Evolutionary conservation across 208 protist genomes (phyloP), one percentile per base, ranked within the genome.

Genomic region (Wallacemonas collosoma): DNA sequence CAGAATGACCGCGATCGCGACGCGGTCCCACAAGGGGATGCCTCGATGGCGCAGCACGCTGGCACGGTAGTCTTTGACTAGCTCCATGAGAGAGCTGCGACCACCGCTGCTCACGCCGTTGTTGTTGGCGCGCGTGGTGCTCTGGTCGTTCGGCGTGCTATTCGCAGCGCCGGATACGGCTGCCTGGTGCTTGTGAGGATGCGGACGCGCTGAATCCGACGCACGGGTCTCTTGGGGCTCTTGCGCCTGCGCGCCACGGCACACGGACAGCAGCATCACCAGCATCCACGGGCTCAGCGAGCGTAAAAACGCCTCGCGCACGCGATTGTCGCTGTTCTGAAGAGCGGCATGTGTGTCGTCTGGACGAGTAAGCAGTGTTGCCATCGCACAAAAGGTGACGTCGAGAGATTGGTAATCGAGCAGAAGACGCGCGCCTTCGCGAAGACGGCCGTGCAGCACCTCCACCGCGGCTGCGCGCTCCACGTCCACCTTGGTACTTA

Each of bases 261-360:
- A 83, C 50, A 87, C 55, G 57, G 68, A 83, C 17, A 86, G 63
- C 57, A 95, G 89, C 8, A 82, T 79, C 15, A 87, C 80, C 15
- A 82, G 85, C 40, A 95, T 74, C 88, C 87, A 93, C 67, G 88
- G 90, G 48, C 82, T 90, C 53, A 91, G 78, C 9, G 80, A 86
- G 2, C 60, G 55, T 4, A 91, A 40, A 50, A 95, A 95, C 39
- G 72, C 62, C 15, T 86, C 82, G 26, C 75, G 83, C 39, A 90
- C 85, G 66, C 76, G 73, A 2, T 51, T 38, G 68, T 77, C 71
- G 65, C 78, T 85, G 17, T 77, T 71, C 35, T 68, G 75, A 15
- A 91, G 56, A 44, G 76, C 75, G 17, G 48, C 41, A 47, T 67
- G 47, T 47, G 79, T 80, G 26, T 77, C 68, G 0, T 77, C 74